These are phyloP conservation scores for Syncephalastrum racemosum DNA, from an alignment of 371 early-diverging fungal genomes.

Conservation along the genomic window DNA sequence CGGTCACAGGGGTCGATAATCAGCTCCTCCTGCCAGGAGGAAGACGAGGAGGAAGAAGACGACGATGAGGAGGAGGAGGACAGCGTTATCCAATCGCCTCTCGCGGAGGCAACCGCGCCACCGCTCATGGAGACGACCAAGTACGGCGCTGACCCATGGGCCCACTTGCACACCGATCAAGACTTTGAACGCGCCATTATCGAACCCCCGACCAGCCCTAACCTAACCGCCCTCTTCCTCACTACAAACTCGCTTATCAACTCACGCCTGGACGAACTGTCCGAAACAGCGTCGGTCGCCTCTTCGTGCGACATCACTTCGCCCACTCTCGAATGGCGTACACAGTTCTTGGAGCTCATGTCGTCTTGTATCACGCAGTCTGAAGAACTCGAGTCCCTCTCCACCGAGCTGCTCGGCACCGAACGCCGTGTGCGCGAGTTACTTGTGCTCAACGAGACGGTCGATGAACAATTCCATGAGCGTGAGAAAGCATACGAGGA, in stretches of 20 bases:
- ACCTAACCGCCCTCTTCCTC: conserved; percentile 27
- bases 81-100: conserved; percentile 14
- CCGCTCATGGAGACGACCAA: conserved; percentile 13
- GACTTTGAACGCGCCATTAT: conserved; percentile 13
- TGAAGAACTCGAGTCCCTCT: conserved; percentile 27
- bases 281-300: conserved; percentile 31
- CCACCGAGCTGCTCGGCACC: conserved; percentile 23
- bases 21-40: neutral
- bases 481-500: conserved; percentile 26
- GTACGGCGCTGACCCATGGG: conserved; percentile 12
- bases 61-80: conserved; percentile 6
- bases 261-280: conserved; percentile 37
- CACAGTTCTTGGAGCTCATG: conserved; percentile 23
- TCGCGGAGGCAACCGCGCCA: conserved; percentile 5
- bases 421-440: conserved; percentile 28
- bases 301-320: conserved; percentile 17
- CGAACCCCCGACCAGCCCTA: conserved; percentile 21
- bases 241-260: conserved; percentile 41
- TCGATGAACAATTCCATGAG: conserved; percentile 23
- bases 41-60: neutral
- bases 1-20: conserved; percentile 13
- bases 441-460: conserved; percentile 11
- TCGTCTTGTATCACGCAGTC: conserved; percentile 28
- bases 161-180: conserved; percentile 18
- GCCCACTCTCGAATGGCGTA: conserved; percentile 25